Conservation (phyloP, 2,329 filamentous ascomycete genomes). For the Xenoacremonium recifei region DNA sequence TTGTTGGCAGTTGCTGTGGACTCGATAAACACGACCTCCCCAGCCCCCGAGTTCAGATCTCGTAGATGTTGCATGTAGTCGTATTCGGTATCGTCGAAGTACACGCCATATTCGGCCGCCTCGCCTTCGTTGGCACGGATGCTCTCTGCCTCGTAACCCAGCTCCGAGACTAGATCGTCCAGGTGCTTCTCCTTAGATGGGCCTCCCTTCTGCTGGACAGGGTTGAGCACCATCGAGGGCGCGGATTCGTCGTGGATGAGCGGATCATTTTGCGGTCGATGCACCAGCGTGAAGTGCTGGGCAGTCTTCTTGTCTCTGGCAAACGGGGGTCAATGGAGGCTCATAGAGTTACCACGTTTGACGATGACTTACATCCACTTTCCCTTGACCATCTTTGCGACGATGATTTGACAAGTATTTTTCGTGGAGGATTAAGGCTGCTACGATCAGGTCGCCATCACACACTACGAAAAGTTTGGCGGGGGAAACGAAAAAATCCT, state of each 20-base stretch:
- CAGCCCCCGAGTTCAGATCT: constrained; percentile 73
- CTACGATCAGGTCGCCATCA: constrained; percentile 26
- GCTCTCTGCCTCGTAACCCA: constrained; percentile 62
- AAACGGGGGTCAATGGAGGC: too few relatives aligned
- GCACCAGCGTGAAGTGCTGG: constrained; percentile 89
- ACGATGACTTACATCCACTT: constrained; percentile 60
- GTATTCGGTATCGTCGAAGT: constrained; percentile 91
- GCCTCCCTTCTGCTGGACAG: constrained; percentile 43
- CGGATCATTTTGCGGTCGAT: constrained; percentile 95
- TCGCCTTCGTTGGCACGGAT: constrained; percentile 92
- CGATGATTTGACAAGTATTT: constrained; percentile 15
- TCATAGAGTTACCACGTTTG: too few relatives aligned
- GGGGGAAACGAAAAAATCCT: constrained; percentile 29
- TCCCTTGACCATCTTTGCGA: constrained; percentile 67
- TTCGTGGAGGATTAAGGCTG: constrained; percentile 11
- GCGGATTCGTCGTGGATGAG: constrained; percentile 90
- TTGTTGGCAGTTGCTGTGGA: constrained; percentile 62
- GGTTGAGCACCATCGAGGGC: constrained; percentile 88
- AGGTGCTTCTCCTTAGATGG: constrained; percentile 60
- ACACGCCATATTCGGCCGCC: constrained; percentile 90
- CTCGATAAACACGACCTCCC: constrained; percentile 82
- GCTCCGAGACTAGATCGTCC: constrained; percentile 72
- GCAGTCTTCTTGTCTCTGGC: constrained; percentile 80
- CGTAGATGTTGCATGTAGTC: constrained; percentile 99
- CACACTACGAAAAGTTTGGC: constrained; percentile 30